Evolutionary conservation across 306 rosid species (phyloP).

Genomic region (Trifolium pratense): DNA sequence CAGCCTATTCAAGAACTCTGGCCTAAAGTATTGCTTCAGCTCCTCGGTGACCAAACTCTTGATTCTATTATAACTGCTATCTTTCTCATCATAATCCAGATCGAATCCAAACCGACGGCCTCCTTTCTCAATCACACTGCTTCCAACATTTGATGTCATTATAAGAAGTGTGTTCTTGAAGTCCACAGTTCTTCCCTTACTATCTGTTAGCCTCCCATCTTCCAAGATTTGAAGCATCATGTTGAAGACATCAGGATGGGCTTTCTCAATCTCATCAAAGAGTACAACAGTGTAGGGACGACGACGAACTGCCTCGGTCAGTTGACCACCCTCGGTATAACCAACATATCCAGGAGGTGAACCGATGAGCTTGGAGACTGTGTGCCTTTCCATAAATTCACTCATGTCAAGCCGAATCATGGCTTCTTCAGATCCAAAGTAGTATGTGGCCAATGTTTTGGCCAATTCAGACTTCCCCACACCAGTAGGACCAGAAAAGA

Average conservation of each 20-base stretch:
- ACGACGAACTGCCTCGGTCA: conserved; percentile 96
- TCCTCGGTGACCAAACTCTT: conserved; percentile 97
- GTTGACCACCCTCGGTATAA: conserved; percentile 95
- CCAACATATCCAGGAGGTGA: conserved; percentile 99
- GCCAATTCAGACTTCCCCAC: conserved; percentile 98
- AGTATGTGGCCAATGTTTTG: conserved; percentile 88
- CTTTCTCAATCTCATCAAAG: conserved; percentile 96
- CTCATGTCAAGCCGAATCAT: conserved; percentile 99
- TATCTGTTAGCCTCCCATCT: conserved; percentile 94
- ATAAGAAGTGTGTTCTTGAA: conserved; percentile 94
- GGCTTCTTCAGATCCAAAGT: conserved; percentile 95
- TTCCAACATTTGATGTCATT: conserved; percentile 96
- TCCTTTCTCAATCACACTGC: conserved; percentile 97
- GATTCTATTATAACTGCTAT: conserved; percentile 82
- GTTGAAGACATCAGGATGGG: conserved; percentile 95
- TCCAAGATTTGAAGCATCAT: conserved; percentile 98
- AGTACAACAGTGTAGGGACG: conserved; percentile 95
- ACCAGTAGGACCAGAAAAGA: conserved; percentile 97
- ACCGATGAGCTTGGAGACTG: conserved; percentile 92
- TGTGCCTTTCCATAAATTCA: conserved; percentile 97
- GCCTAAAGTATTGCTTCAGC: conserved; percentile 87
- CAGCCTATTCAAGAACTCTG: conserved; percentile 89
- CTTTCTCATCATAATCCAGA: conserved; percentile 91
- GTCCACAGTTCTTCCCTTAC: conserved; percentile 96
- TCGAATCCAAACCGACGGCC: conserved; percentile 89